phyloP scores from a whole-genome alignment of 108 stramenopile species.

The Cyclotella distinguenda region DNA sequence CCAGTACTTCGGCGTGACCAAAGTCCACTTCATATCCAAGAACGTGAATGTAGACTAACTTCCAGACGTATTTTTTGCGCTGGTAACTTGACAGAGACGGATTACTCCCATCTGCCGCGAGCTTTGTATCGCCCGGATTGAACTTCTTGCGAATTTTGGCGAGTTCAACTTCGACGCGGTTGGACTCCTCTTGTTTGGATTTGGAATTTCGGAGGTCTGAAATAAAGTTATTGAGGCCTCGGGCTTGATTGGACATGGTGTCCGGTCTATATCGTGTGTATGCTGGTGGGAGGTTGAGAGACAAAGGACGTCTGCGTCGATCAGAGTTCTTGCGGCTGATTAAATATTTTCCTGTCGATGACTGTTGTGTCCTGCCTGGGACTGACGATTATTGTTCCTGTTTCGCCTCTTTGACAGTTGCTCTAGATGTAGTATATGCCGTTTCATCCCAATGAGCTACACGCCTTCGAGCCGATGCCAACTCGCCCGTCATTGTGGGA shows the following conservation, averaged over 20 bases:
- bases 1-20: constrained; percentile 94
- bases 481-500: no score
- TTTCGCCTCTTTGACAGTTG: no score
- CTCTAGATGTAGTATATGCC: no score
- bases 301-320: background rate
- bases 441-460: no score
- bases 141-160: constrained; percentile 99
- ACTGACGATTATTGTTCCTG: no score
- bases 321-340: background rate
- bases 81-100: constrained; percentile 86
- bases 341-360: no score
- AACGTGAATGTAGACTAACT: constrained; percentile 97
- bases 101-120: constrained; percentile 71
- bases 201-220: constrained; percentile 89
- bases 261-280: background rate
- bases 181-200: constrained; percentile 87
- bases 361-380: no score
- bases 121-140: constrained; percentile 72
- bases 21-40: constrained; percentile 99
- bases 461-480: no score
- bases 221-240: constrained; percentile 92
- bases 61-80: constrained; percentile 99
- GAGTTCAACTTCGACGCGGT: constrained; percentile 95
- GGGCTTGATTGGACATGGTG: constrained; percentile 79
- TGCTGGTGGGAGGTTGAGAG: background rate